Conservation (phyloP, 345 rosid species). For the Gossypium turneri region DNA sequence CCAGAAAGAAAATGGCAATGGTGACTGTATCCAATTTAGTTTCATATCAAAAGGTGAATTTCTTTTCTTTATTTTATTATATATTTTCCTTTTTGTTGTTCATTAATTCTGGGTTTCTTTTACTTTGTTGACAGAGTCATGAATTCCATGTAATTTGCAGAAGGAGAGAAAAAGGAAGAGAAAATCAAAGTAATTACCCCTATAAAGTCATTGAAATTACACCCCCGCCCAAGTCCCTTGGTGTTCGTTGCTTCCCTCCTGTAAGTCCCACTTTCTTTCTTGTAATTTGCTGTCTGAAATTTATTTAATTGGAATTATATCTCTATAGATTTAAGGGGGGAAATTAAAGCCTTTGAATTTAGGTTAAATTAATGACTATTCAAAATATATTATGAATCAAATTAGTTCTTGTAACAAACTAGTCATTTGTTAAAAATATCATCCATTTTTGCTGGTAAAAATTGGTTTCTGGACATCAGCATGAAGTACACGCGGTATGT, state of each 20-base stretch:
- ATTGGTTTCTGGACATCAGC: too few relatives aligned
- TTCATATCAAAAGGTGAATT: constrained; percentile 11
- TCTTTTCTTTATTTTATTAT: background rate
- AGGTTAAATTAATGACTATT: background rate
- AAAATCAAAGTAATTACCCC: constrained; percentile 41
- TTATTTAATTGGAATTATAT: background rate
- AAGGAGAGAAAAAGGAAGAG: constrained; percentile 67
- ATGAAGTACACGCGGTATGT: too few relatives aligned
- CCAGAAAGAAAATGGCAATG: constrained; percentile 13
- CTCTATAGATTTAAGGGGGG: too few relatives aligned
- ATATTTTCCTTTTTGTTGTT: background rate
- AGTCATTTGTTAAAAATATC: too few relatives aligned
- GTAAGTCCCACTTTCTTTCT: constrained; percentile 34
- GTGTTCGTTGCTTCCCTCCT: constrained; percentile 76
- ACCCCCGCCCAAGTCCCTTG: constrained; percentile 90
- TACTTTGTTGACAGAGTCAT: constrained; percentile 27
- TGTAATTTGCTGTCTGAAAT: background rate
- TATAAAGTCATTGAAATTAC: constrained; percentile 90
- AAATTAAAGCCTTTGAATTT: background rate
- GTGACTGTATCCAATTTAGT: background rate
- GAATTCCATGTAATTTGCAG: constrained; percentile 46
- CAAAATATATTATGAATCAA: too few relatives aligned
- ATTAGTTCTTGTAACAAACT: too few relatives aligned
- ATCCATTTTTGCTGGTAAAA: too few relatives aligned
- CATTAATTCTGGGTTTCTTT: background rate